A percentile compares a stretch with the other conserved stretches of the same genome.
Evolutionary conservation across 2,329 filamentous ascomycete genomes (phyloP).

Genomic region (Colletotrichum caudatum): DNA sequence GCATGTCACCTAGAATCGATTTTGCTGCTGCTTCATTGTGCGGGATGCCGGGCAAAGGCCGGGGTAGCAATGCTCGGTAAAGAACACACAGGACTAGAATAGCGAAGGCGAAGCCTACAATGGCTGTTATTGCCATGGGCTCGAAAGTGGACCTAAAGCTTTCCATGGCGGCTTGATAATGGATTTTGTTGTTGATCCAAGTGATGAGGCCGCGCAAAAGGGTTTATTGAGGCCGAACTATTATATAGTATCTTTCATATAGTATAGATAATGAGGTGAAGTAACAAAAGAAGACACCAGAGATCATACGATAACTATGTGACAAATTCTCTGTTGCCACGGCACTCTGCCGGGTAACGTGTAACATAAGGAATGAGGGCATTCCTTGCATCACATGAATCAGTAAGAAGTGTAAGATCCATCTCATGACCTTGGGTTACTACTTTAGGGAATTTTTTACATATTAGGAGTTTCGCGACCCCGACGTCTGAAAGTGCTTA

Average conservation of each 20-base stretch:
- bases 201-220: neutral
- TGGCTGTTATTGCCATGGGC: neutral
- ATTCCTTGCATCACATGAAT: neutral
- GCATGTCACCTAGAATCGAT: constrained; percentile 34
- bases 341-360: neutral
- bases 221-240: neutral
- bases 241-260: too few species aligned
- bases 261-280: too few species aligned
- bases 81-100: constrained; percentile 8
- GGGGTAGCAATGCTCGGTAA: constrained; percentile 22
- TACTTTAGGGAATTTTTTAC: neutral
- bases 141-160: neutral
- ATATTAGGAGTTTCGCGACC: too few species aligned
- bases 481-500: too few species aligned
- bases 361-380: neutral
- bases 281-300: too few species aligned
- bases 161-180: constrained; percentile 1
- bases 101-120: neutral
- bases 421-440: neutral
- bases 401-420: too few species aligned
- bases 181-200: too few species aligned
- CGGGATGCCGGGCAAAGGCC: constrained; percentile 31
- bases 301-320: neutral
- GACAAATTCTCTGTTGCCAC: too few species aligned
- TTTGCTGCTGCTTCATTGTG: constrained; percentile 25